Conservation (phyloP, 108 stramenopile genomes). For the Cyclotella baltica region DNA sequence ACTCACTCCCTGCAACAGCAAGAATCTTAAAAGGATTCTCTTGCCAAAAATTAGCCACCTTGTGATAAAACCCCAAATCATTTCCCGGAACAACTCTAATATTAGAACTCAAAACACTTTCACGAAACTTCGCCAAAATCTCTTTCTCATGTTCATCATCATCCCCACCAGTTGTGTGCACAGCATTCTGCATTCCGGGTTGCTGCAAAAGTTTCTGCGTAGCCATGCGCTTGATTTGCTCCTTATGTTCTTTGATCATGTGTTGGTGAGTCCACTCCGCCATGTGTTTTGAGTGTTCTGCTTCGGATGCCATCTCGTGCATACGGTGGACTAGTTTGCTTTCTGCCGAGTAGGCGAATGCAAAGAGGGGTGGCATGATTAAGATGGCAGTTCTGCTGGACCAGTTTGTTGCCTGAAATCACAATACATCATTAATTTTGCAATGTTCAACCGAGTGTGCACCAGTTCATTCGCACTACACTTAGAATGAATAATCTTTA, state of each 20-base stretch:
- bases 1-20: conserved; percentile 54
- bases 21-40: conserved; percentile 83
- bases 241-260: conserved; percentile 41
- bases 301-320: conserved; percentile 75
- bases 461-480: neutral
- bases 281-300: conserved; percentile 65
- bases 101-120: conserved; percentile 66
- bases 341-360: conserved; percentile 71
- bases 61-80: conserved; percentile 58
- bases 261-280: conserved; percentile 77
- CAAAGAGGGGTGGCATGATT: conserved; percentile 86
- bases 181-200: conserved; percentile 30
- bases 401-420: conserved; percentile 60
- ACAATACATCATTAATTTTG: neutral
- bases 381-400: conserved; percentile 77
- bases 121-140: conserved; percentile 52
- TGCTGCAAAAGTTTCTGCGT: conserved; percentile 48
- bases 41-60: conserved; percentile 79
- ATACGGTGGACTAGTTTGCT: conserved; percentile 68
- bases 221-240: conserved; percentile 41
- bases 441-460: neutral
- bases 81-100: conserved; percentile 77
- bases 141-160: conserved; percentile 38
- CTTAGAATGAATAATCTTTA: neutral
- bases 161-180: neutral